These are phyloP conservation scores for Whalleya microplaca DNA, from an alignment of 2,329 filamentous ascomycete genomes.

Conservation along the genomic window DNA sequence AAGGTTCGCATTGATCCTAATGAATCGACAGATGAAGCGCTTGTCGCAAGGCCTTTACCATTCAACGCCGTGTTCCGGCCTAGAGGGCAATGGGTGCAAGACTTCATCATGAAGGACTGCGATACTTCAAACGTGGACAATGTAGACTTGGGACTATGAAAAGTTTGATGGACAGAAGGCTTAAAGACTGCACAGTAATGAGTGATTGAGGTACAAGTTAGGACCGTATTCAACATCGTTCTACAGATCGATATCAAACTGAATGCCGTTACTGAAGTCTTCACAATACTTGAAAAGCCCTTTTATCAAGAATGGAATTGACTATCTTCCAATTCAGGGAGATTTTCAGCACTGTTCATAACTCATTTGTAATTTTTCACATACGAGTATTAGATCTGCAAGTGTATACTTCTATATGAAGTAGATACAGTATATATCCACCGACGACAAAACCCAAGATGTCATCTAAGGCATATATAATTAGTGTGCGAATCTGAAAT, in stretches of 20 bases:
- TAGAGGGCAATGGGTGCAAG: conserved; percentile 35
- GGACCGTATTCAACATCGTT: too few relatives aligned
- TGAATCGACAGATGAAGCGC: conserved; percentile 23
- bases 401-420: too few relatives aligned
- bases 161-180: background rate
- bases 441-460: too few relatives aligned
- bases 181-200: background rate
- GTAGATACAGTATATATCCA: too few relatives aligned
- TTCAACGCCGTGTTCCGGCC: conserved; percentile 36
- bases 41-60: conserved; percentile 33
- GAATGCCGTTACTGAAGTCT: too few relatives aligned
- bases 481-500: conserved; percentile 24
- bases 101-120: conserved; percentile 25
- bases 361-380: too few relatives aligned
- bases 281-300: too few relatives aligned
- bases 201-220: background rate
- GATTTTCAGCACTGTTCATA: too few relatives aligned
- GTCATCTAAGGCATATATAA: conserved; percentile 1
- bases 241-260: too few relatives aligned
- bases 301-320: too few relatives aligned
- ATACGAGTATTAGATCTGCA: too few relatives aligned
- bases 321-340: too few relatives aligned
- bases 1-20: background rate
- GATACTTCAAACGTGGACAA: conserved; percentile 2
- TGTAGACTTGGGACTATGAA: background rate